Base-by-base conservation (phyloP, 768 basidiomycete genomes). In the Amanita jacksonii region DNA sequence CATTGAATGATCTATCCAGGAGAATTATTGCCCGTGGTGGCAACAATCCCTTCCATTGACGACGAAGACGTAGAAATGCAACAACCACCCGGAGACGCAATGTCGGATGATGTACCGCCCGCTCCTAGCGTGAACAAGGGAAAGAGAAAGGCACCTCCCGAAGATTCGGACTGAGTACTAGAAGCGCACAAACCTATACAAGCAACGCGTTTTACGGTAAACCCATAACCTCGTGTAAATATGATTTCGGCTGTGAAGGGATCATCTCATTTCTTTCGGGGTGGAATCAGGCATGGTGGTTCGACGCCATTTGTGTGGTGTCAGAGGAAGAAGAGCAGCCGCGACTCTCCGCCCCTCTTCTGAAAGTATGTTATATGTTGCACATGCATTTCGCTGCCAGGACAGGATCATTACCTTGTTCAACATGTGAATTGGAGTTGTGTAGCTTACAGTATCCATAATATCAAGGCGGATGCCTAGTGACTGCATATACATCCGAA, bases 311-410 rank as follows among this genome's bases (percentile, higher is more conserved):
- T 60, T 34, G 25, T 65, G 67, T 33, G 72, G 69, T 5, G 66
- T 61, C 13, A 80, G 51, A 3, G 92, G 91, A 15, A 93, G 68
- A n/a, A 96, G 62, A 2, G 92, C 93, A 10, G 88, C 92, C 31
- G 91, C 88, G 9, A 97, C 89, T 19, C 85, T 80, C 41, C 94
- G 71, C 5, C 94, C 94, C 63, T 99, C 94, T 60, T 99, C 94
- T 0, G 84, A 64, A 36, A 99, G 71, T 18, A 99, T 60, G 60
- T 99, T 97, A 62, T 92, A 99, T 0, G 94, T 97, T 20, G 93
- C 84, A 54, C 89, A 92, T 13, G 93, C 94, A 57, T 93, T 96
- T 55, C 88, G 69, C 92, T 86, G 45, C 15, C 4, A 33, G n/a
- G 15, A 4, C 6, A 6, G 27, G 12, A n/a, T 24, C 36, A 36